Evolutionary conservation across 768 basidiomycete species (phyloP).

Genomic region (Leccinum pellstonianum): DNA sequence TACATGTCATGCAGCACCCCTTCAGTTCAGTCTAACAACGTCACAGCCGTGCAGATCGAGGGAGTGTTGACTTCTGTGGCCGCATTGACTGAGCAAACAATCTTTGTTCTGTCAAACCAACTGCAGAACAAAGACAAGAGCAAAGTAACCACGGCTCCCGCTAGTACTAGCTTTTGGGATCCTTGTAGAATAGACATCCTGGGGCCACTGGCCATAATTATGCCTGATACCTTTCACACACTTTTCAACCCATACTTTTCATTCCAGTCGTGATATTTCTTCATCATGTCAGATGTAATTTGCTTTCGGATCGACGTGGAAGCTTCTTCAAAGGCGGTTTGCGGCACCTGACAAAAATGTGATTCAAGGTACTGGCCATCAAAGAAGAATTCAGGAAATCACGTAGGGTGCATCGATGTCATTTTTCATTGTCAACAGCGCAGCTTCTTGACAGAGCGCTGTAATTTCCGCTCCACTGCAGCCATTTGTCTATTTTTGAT

Average conservation of each 20-base stretch:
- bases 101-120: neutral
- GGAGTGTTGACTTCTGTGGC: neutral
- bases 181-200: neutral
- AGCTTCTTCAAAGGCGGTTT: constrained; percentile 68
- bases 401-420: constrained; percentile 79
- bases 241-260: constrained; percentile 28
- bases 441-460: constrained; percentile 94
- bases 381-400: constrained; percentile 28
- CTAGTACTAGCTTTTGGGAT: neutral
- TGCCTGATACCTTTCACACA: constrained; percentile 4
- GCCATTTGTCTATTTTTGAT: constrained; percentile 82
- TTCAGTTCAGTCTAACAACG: neutral
- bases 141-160: neutral
- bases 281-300: constrained; percentile 79
- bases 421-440: constrained; percentile 85
- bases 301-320: constrained; percentile 71
- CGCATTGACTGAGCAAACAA: neutral
- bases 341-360: constrained; percentile 57
- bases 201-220: neutral
- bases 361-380: neutral
- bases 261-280: constrained; percentile 73
- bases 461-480: constrained; percentile 96
- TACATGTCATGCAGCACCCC: neutral
- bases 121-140: neutral
- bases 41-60: neutral